Evolutionary conservation across 169 alveolate genomes (phyloP), one percentile per base, ranked within the genome.

Genomic region (Babesia bovis): DNA sequence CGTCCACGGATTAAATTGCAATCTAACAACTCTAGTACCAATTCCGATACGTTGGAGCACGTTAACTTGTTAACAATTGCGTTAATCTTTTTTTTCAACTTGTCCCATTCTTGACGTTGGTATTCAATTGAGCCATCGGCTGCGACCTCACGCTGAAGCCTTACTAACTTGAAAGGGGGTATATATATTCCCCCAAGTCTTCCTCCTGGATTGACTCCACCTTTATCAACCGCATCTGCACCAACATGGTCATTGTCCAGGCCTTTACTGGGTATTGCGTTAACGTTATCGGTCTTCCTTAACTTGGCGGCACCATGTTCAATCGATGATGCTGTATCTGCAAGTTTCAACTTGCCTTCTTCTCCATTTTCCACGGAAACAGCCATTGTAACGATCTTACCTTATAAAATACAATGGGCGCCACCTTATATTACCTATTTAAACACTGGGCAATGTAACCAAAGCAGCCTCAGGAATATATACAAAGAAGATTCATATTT

Each of bases 91-190:
- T 97, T 97, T 63, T 97, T 90, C 45, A 97, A 77, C 19, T 95
- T 92, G 82, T 96, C 99, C 99, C 99, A 97, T 94, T 95, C 95
- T 66, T 94, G 97, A 58, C 97, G 92, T 77, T 97, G 98, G 79
- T 94, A 95, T 58, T 94, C 98, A 35, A 82, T 85, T 38, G 96
- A 90, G 35, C 87, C 91, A 73, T 92, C 91, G 55, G 94, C 95
- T 53, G 94, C 91, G 21, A 94, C 89, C 77, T 96, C 96, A 57
- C 91, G 85, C 82, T 95, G 96, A 90, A 96, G 91, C 68, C 94
- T 83, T 65, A 94, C 95, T 81, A 96, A 82, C 90, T 95, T 96
- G 82, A 93, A 96, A 13, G 99, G 99, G 19, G 99, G 99, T 2
- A 97, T 93, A 86, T 97, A 97, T 52, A 96, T 96, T 33, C 99